Evolutionary conservation across 1,139 yeast genomes (phyloP), one percentile per base, ranked within the genome.

Genomic region (Diutina pseudorugosa): DNA sequence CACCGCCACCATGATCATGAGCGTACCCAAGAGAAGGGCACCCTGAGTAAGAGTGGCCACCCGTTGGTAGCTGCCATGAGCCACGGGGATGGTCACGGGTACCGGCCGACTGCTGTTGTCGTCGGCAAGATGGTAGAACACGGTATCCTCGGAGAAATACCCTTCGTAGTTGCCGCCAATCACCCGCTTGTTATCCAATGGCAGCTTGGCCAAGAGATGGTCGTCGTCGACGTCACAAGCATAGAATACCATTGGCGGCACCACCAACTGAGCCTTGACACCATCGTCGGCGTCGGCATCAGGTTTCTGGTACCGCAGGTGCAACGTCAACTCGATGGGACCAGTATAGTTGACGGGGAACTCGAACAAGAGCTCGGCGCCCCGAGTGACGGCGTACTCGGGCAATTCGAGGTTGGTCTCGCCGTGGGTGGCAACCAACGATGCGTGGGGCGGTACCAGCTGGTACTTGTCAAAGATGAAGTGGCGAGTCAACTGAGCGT

Each of bases 101-200:
- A 27, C 21, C 5, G 20, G 12, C 11, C 9, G 4, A 11, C 25
- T 2, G 9, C 12, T 23, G 16, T 5, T 52, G 30, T 21, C 52
- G 42, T 52, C 55, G 20, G 52, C 51, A 12, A 66, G 60, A 54
- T 72, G 76, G 56, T 71, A 74, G 55, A 72, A 73, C 2, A 71
- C 73, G 0, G 77, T 71, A 55, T 72, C 68, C 19, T 70, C 64
- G 12, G 77, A 71, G 58, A 74, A 74, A 53, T 65, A 71, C 18
- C 62, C 59, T 55, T 71, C 72, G 57, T 64, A 72, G 47, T 64
- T 65, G 18, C 73, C 75, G 1, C 76, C 76, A 18, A 67, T 56
- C 14, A 50, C 55, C 40, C 53, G 56, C 48, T 54, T 65, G 55
- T 64, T 66, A 54, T 70, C 70, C 55, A 74, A 74, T 1, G 79